These are phyloP conservation scores for barley (Hordeum vulgare) DNA, from an alignment of 176 grass and related monocot species.

Conservation along the genomic window DNA sequence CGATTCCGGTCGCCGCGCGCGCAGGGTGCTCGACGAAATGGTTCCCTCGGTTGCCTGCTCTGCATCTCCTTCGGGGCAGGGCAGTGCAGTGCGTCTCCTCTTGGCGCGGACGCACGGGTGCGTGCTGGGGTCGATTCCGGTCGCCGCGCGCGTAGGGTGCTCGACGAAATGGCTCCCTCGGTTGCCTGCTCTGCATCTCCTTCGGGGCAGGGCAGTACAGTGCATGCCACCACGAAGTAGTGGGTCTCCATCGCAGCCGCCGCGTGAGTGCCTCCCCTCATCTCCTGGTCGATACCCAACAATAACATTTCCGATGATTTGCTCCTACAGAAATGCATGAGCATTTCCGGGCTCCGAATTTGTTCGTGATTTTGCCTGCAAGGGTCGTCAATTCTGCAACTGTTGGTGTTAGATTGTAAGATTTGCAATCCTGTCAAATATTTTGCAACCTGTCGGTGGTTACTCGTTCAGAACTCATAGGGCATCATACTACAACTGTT, in stretches of 20 bases:
- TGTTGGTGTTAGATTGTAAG: background rate
- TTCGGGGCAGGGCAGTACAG: too few species aligned
- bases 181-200: too few species aligned
- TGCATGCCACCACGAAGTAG: slow-evolving; percentile 38
- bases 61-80: background rate
- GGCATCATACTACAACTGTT: background rate
- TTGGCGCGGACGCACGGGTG: too few species aligned
- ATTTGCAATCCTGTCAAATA: too few species aligned
- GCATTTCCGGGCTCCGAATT: background rate
- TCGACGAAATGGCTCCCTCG: too few species aligned
- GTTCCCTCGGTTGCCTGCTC: background rate
- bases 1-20: background rate
- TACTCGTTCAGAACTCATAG: background rate
- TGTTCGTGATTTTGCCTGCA: background rate
- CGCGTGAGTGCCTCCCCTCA: slow-evolving; percentile 41
- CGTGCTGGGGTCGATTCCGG: too few species aligned
- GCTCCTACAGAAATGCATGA: background rate
- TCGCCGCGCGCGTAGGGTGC: too few species aligned
- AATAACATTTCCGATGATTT: background rate
- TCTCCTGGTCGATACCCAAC: background rate
- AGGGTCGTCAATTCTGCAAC: background rate
- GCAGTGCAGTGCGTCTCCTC: too few species aligned
- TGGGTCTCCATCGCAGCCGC: slow-evolving; percentile 64
- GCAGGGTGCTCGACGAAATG: background rate
- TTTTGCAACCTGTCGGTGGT: background rate